Conservation (phyloP, 352 stramenopile genomes). For the Phytophthora nicotianae region DNA sequence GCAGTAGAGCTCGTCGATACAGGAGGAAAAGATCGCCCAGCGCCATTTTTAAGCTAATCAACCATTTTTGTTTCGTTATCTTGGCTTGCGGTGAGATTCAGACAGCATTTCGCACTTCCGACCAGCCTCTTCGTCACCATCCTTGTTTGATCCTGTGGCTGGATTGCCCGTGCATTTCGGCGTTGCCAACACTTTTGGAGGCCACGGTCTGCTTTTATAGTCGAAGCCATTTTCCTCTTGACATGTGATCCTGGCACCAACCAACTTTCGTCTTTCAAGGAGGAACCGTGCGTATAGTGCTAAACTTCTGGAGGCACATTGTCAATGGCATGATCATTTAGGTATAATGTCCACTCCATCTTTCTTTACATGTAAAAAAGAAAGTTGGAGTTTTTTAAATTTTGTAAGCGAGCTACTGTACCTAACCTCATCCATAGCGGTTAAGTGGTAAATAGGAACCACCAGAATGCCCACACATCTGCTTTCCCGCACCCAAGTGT, state of each 20-base stretch:
- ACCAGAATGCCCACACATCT: constrained; percentile 29
- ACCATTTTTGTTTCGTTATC: constrained; percentile 21
- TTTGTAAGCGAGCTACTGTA: too few species aligned
- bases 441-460: constrained; percentile 14
- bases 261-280: constrained; percentile 1
- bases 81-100: constrained; percentile 8
- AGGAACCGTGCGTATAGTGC: too few species aligned
- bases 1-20: constrained; percentile 28
- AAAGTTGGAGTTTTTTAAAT: too few species aligned
- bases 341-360: too few species aligned
- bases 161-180: not conserved
- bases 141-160: constrained; percentile 16
- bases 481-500: constrained; percentile 24
- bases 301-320: too few species aligned
- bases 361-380: too few species aligned
- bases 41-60: constrained; percentile 28
- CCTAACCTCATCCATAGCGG: not conserved
- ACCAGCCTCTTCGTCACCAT: constrained; percentile 32
- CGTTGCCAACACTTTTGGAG: constrained; percentile 31
- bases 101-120: constrained; percentile 8
- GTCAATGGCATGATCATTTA: too few species aligned
- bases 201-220: not conserved
- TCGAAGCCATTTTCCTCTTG: too few species aligned
- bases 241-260: not conserved
- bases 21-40: constrained; percentile 16